Percentiles rank a stretch among this genome's conserved stretches.
phyloP scores from a whole-genome alignment of 805 yeast species.

The Saturnispora bothae region DNA sequence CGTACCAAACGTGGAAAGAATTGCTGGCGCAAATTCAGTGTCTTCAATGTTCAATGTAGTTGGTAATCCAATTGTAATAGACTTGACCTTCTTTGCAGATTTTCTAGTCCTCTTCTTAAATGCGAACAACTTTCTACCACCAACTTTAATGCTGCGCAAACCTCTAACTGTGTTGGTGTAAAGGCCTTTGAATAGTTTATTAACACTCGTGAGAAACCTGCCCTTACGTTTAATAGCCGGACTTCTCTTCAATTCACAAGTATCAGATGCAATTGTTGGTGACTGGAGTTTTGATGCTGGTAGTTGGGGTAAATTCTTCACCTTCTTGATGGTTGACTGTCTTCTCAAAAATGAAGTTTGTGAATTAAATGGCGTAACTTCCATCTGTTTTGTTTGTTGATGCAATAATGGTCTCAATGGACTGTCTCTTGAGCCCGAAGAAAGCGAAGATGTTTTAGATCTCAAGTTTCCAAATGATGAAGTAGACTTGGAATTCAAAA shows the following conservation, averaged over 20 bases:
- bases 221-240: conserved; percentile 25
- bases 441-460: background rate
- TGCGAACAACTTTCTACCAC: conserved; percentile 9
- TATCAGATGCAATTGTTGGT: background rate
- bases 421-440: background rate
- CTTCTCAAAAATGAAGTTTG: background rate
- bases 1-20: conserved; percentile 2
- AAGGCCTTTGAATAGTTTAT: conserved; percentile 10
- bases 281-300: background rate
- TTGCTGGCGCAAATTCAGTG: conserved; percentile 6
- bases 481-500: conserved; percentile 5
- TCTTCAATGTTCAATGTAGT: conserved; percentile 7
- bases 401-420: background rate
- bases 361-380: background rate
- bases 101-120: conserved; percentile 2
- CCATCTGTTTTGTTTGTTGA: background rate
- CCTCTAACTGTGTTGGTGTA: conserved; percentile 11
- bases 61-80: conserved; percentile 7
- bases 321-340: background rate
- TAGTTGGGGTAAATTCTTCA: background rate
- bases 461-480: background rate
- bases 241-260: conserved; percentile 19
- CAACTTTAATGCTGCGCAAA: conserved; percentile 16
- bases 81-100: background rate
- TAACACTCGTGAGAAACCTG: conserved; percentile 21